Evolutionary conservation across 306 rosid species (phyloP).

Genomic region (Hippophae tibetana): DNA sequence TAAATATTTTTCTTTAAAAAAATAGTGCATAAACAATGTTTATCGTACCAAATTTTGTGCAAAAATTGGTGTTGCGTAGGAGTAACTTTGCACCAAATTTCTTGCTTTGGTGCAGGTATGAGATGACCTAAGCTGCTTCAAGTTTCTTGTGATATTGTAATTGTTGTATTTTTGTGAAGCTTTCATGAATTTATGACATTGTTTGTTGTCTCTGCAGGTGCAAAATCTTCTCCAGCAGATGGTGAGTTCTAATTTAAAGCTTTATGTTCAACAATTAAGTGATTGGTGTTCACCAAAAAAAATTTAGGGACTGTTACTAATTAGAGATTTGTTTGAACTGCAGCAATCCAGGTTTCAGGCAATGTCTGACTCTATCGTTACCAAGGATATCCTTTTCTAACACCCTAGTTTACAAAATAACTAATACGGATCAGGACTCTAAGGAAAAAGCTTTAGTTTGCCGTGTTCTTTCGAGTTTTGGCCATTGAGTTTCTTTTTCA

Average conservation of each 20-base stretch:
- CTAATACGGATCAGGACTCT: not conserved
- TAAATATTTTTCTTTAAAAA: too few relatives aligned
- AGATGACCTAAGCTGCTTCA: too few relatives aligned
- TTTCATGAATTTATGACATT: conserved; percentile 11
- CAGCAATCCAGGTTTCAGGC: conserved; percentile 92
- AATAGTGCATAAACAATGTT: too few relatives aligned
- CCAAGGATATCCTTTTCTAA: conserved; percentile 79
- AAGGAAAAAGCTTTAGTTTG: not conserved
- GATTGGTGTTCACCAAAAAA: conserved; percentile 17
- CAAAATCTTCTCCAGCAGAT: conserved; percentile 96
- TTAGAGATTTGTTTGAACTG: conserved; percentile 12
- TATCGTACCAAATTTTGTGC: too few relatives aligned
- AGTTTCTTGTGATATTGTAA: not conserved
- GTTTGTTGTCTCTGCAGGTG: conserved; percentile 44
- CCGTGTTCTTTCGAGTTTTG: too few relatives aligned
- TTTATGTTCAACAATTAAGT: conserved; percentile 10
- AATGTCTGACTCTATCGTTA: conserved; percentile 85
- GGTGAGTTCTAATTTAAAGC: conserved; percentile 51
- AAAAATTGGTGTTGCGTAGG: too few relatives aligned
- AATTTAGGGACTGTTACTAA: not conserved
- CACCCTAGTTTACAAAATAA: not conserved
- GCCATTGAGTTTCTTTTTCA: not conserved
- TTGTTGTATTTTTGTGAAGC: conserved; percentile 10
- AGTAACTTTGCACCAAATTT: too few relatives aligned
- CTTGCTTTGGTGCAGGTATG: too few relatives aligned